A percentile compares a stretch with the other conserved stretches of the same genome.
Conservation (phyloP, 192 early-diverging fungal species). For the Rhizophagus prolifer region DNA sequence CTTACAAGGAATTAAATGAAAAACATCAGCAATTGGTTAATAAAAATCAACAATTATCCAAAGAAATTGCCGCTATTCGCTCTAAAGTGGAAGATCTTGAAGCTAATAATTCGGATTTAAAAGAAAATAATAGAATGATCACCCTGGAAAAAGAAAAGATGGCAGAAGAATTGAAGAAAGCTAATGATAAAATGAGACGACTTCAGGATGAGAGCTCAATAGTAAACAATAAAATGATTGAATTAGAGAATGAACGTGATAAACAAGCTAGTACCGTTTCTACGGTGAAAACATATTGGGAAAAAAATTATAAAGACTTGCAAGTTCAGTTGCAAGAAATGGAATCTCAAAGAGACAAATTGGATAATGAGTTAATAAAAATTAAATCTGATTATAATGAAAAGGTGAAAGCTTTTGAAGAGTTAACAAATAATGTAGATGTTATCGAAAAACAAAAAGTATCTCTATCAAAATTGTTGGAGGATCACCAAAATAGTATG, state of each 20-base stretch:
- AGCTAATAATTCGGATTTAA: background rate
- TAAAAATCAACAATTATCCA: background rate
- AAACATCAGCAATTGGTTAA: background rate
- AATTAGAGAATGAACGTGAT: conserved; percentile 2
- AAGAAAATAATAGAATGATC: background rate
- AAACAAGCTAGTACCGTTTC: background rate
- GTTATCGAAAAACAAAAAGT: conserved; percentile 11
- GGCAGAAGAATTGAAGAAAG: background rate
- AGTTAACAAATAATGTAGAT: background rate
- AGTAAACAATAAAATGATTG: background rate
- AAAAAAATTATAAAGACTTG: conserved; percentile 1
- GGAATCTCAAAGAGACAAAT: conserved; percentile 14
- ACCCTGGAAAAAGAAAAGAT: background rate
- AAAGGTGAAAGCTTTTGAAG: background rate
- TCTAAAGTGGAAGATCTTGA: background rate
- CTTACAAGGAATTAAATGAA: background rate
- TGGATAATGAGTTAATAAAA: background rate
- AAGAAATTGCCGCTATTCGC: background rate
- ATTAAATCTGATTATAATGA: background rate
- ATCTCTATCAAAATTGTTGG: conserved; percentile 1
- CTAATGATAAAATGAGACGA: background rate
- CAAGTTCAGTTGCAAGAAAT: background rate
- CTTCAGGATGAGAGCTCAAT: background rate
- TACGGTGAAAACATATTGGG: background rate
- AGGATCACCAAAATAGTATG: conserved; percentile 22